Evolutionary conservation across 495 filamentous ascomycete species (phyloP).

Genomic region (Penicillium lagena): DNA sequence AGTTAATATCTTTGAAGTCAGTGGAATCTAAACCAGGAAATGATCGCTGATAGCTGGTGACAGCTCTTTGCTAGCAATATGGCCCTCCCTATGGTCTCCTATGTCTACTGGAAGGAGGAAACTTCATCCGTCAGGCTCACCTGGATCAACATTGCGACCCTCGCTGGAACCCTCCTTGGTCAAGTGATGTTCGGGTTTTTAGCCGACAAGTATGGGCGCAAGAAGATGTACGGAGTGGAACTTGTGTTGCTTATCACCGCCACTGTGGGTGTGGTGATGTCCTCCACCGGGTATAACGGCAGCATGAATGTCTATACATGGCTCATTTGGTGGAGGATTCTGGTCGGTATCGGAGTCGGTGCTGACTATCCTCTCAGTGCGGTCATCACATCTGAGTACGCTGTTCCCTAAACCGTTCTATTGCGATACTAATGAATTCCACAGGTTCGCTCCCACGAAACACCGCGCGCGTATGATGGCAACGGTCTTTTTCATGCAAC

Average conservation of each 20-base stretch:
- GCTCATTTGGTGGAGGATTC: slow-evolving; percentile 52
- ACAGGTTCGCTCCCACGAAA: slow-evolving; percentile 53
- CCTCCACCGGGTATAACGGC: slow-evolving; percentile 28
- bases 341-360: slow-evolving; percentile 52
- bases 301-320: slow-evolving; percentile 52
- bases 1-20: slow-evolving; percentile 2
- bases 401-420: too few relatives aligned
- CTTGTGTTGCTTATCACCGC: slow-evolving; percentile 50
- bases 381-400: slow-evolving; percentile 56
- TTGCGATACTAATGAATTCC: not conserved
- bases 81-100: slow-evolving; percentile 53
- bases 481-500: slow-evolving; percentile 61
- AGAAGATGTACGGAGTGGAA: slow-evolving; percentile 58
- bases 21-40: not conserved
- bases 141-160: slow-evolving; percentile 54
- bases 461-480: slow-evolving; percentile 59
- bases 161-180: slow-evolving; percentile 52
- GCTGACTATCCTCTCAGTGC: slow-evolving; percentile 52
- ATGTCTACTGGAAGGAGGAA: slow-evolving; percentile 54
- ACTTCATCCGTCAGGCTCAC: slow-evolving; percentile 29
- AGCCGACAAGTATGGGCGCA: slow-evolving; percentile 56
- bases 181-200: slow-evolving; percentile 57
- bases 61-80: slow-evolving; percentile 60
- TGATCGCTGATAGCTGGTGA: not conserved
- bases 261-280: slow-evolving; percentile 50